Conservation (phyloP, 1,139 yeast genomes). For the Taiozyma onychis region DNA sequence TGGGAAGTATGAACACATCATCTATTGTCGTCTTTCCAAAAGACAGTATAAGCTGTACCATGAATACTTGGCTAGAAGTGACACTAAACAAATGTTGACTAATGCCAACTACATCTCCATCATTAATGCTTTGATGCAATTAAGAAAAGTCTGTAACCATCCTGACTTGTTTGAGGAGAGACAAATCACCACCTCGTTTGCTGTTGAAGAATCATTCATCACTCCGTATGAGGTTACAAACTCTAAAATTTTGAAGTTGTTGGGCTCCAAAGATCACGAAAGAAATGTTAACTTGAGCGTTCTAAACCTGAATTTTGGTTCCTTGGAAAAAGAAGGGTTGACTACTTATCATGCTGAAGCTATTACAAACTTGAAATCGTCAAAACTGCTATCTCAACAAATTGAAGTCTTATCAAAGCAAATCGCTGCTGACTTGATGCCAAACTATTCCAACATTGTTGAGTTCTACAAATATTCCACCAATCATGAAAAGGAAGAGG, state of each 20-base stretch:
- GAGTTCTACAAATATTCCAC: slow-evolving; percentile 56
- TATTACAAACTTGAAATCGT: slow-evolving; percentile 26
- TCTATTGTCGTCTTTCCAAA: slow-evolving; percentile 86
- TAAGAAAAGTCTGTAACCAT: slow-evolving; percentile 95
- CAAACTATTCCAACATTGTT: slow-evolving; percentile 47
- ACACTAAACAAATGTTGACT: slow-evolving; percentile 87
- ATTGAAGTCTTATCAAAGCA: slow-evolving; percentile 34
- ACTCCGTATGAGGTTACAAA: slow-evolving; percentile 43
- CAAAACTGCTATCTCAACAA: slow-evolving; percentile 37
- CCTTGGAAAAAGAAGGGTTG: slow-evolving; percentile 34
- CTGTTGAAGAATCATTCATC: slow-evolving; percentile 61
- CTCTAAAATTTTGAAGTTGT: slow-evolving; percentile 36
- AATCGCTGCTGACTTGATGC: slow-evolving; percentile 25
- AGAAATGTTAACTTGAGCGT: slow-evolving; percentile 44
- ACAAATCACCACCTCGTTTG: slow-evolving; percentile 88
- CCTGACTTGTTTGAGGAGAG: slow-evolving; percentile 96
- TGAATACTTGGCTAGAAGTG: slow-evolving; percentile 96
- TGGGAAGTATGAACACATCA: slow-evolving; percentile 90
- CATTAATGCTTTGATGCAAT: slow-evolving; percentile 95
- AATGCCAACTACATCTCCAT: slow-evolving; percentile 94
- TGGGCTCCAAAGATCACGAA: slow-evolving; percentile 26
- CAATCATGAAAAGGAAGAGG: slow-evolving; percentile 43
- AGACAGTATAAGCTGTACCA: slow-evolving; percentile 90
- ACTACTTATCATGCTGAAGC: slow-evolving; percentile 47
- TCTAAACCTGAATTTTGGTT: slow-evolving; percentile 55